These are phyloP conservation scores for Cyclospora cayetanensis DNA, from an alignment of 169 alveolate species.

Conservation along the genomic window DNA sequence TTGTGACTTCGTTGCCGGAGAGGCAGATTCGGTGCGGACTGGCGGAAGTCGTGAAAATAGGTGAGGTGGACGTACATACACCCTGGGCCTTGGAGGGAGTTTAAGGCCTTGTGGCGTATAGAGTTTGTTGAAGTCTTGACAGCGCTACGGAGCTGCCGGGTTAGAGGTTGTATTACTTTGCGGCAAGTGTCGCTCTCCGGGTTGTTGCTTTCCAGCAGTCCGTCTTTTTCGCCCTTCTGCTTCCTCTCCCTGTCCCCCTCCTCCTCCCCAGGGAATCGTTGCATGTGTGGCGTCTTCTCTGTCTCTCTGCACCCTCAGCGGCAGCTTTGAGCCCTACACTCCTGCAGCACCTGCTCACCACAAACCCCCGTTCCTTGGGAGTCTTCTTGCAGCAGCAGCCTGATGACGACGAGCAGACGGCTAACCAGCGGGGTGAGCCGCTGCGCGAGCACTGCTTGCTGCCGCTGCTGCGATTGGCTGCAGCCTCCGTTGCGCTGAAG, in stretches of 20 bases:
- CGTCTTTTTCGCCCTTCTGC: neutral
- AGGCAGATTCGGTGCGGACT: constrained; percentile 72
- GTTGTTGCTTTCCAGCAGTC: neutral
- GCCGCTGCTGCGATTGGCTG: neutral
- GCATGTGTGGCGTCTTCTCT: neutral
- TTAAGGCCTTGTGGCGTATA: no score
- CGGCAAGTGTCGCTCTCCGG: no score
- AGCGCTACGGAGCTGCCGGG: no score
- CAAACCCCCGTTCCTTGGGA: neutral
- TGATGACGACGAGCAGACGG: neutral
- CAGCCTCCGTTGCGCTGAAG: constrained; percentile 13
- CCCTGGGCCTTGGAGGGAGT: no score
- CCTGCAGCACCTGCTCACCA: neutral
- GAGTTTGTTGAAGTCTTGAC: no score
- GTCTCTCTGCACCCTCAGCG: neutral
- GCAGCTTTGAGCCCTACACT: neutral
- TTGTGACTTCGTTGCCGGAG: constrained; percentile 66
- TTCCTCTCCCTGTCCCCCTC: neutral
- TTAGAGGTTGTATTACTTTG: no score
- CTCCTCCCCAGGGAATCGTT: neutral
- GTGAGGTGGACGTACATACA: no score
- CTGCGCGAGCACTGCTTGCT: neutral
- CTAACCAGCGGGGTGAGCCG: neutral
- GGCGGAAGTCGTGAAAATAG: constrained; percentile 74
- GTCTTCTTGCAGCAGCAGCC: neutral